Conservation (phyloP, 2,329 filamentous ascomycete species). For the Acarospora socialis region DNA sequence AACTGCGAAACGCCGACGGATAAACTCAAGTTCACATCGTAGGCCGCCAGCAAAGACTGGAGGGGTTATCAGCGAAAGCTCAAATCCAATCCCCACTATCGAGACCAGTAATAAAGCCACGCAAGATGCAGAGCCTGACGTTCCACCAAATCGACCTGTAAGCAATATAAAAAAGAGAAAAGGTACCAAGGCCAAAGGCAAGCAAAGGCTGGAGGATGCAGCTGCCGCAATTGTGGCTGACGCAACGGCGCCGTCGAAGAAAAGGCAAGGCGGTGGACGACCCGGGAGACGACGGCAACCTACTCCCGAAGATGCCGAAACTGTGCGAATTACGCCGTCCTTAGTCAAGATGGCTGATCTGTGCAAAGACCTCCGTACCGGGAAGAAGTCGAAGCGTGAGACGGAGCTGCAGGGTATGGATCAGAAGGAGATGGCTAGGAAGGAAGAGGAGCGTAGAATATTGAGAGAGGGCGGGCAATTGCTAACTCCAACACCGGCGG, state of each 20-base stretch:
- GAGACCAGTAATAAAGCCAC: background rate
- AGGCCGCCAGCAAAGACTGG: background rate
- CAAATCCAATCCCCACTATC: background rate
- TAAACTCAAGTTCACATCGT: background rate
- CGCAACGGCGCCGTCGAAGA: slow-evolving; percentile 10
- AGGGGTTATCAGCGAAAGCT: background rate
- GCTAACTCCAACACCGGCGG: no score
- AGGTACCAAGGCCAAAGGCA: slow-evolving; percentile 5
- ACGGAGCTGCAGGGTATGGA: slow-evolving; percentile 43
- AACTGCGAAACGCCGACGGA: background rate
- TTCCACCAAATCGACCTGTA: slow-evolving; percentile 11
- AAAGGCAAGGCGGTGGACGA: slow-evolving; percentile 13
- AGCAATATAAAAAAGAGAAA: slow-evolving; percentile 14
- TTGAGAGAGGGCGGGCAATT: slow-evolving; percentile 17
- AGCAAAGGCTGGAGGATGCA: slow-evolving; percentile 7
- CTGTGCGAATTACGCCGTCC: slow-evolving; percentile 37
- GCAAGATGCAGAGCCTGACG: slow-evolving; percentile 3
- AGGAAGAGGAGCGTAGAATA: slow-evolving; percentile 15
- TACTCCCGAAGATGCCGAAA: slow-evolving; percentile 35
- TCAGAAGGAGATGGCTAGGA: slow-evolving; percentile 34
- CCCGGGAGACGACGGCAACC: slow-evolving; percentile 23
- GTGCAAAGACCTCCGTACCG: slow-evolving; percentile 37
- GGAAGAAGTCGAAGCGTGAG: slow-evolving; percentile 43
- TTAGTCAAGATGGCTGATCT: slow-evolving; percentile 44
- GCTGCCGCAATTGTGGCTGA: slow-evolving; percentile 14